Percentiles rank a stretch among this genome's conserved stretches.
Conservation (phyloP, 345 rosid species). For the Mallotus nudiflorus region DNA sequence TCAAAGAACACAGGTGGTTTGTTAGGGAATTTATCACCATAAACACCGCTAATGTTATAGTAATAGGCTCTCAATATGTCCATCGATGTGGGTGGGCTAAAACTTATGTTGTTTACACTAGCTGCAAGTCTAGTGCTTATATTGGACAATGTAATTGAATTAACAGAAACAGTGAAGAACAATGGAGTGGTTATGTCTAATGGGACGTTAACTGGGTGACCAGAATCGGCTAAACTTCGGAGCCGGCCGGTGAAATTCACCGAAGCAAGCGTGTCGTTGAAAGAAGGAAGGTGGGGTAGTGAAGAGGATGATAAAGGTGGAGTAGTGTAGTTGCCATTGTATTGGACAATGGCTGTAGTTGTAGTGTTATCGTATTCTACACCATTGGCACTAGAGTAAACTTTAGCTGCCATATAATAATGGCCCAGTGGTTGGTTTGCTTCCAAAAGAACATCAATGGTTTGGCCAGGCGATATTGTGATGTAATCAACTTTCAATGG, state of each 20-base stretch:
- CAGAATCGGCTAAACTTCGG: slow-evolving; percentile 9
- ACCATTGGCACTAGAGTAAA: not conserved
- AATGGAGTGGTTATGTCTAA: not conserved
- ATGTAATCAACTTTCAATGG: slow-evolving; percentile 27
- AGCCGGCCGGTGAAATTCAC: not conserved
- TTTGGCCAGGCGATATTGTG: slow-evolving; percentile 34
- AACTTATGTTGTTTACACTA: slow-evolving; percentile 25
- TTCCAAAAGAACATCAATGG: slow-evolving; percentile 31
- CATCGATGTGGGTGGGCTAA: not conserved
- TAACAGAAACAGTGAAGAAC: not conserved
- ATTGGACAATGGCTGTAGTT: slow-evolving; percentile 37
- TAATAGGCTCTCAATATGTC: slow-evolving; percentile 23
- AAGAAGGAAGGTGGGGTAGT: slow-evolving; percentile 16
- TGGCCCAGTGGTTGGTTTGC: slow-evolving; percentile 20
- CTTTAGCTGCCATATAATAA: slow-evolving; percentile 21
- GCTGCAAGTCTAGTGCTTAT: slow-evolving; percentile 2
- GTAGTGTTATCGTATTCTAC: slow-evolving; percentile 19
- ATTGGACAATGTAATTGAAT: not conserved
- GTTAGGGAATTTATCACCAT: slow-evolving; percentile 4
- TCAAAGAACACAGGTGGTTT: slow-evolving; percentile 15
- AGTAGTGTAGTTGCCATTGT: slow-evolving; percentile 29
- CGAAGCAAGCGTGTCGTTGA: slow-evolving; percentile 11
- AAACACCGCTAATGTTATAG: not conserved
- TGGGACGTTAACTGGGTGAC: slow-evolving; percentile 15
- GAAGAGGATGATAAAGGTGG: not conserved